These are phyloP conservation scores for Borovskyia barvae DNA, from an alignment of 208 protist species.

Conservation along the genomic window DNA sequence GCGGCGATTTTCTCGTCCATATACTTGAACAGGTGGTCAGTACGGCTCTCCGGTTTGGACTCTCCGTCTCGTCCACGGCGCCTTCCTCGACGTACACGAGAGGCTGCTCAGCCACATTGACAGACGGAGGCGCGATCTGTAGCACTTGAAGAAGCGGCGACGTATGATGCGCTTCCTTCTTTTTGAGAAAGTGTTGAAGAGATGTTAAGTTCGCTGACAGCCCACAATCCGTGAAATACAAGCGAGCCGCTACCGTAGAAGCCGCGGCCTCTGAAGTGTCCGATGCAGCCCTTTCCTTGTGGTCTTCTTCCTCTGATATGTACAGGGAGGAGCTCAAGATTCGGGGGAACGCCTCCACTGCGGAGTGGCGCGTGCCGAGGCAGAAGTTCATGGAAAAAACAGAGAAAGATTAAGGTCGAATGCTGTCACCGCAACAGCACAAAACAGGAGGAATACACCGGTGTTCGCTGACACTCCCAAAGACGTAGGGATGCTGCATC, in stretches of 20 bases:
- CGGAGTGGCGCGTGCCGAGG: too few species aligned
- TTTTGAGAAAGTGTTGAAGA: constrained; percentile 3
- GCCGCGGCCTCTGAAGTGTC: background rate
- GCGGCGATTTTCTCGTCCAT: background rate
- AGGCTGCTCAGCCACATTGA: background rate
- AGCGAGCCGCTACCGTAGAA: background rate
- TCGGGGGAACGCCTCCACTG: too few species aligned
- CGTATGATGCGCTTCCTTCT: background rate
- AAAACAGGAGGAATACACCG: background rate
- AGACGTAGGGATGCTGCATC: too few species aligned
- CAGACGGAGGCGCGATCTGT: constrained; percentile 1
- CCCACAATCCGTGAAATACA: constrained; percentile 7
- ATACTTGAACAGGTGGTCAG: constrained; percentile 1
- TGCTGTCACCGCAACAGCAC: too few species aligned
- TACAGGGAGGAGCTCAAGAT: background rate
- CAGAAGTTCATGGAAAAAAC: too few species aligned
- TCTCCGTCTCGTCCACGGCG: background rate
- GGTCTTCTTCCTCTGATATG: background rate
- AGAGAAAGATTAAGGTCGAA: too few species aligned
- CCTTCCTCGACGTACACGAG: constrained; percentile 7
- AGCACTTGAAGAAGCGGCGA: constrained; percentile 6
- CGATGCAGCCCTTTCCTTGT: background rate
- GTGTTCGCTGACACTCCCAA: background rate
- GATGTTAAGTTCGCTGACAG: background rate
- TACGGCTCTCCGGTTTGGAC: background rate